Evolutionary conservation across 2,329 filamentous ascomycete genomes (phyloP).

Genomic region (Colletotrichum neosansevieriae): DNA sequence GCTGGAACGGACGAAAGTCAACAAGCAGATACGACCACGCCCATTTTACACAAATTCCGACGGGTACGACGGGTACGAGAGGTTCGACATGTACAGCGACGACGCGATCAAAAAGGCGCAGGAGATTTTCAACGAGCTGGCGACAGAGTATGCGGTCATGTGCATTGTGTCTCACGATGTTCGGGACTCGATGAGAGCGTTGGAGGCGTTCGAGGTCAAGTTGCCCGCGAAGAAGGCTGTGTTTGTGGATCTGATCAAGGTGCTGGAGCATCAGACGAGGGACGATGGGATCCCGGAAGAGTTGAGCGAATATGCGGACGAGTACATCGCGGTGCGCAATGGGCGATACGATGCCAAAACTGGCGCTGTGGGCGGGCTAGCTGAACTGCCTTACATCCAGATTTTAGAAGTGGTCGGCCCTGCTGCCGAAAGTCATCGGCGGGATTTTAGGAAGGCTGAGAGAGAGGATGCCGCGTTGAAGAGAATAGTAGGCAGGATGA

Average conservation of each 20-base stretch:
- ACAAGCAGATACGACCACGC: neutral
- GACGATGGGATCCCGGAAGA: constrained; percentile 2
- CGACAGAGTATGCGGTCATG: neutral
- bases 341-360: constrained; percentile 9
- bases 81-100: neutral
- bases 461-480: constrained; percentile 12
- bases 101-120: neutral
- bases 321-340: constrained; percentile 12
- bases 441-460: constrained; percentile 3
- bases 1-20: neutral
- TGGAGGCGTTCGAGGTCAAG: neutral
- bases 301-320: constrained; percentile 6
- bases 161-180: constrained; percentile 9
- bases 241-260: constrained; percentile 27
- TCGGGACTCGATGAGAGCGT: neutral
- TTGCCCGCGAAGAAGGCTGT: constrained; percentile 15
- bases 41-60: neutral
- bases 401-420: constrained; percentile 23
- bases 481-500: neutral
- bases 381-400: neutral
- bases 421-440: constrained; percentile 12
- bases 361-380: neutral
- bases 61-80: neutral
- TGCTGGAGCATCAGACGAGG: constrained; percentile 29
- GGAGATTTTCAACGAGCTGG: constrained; percentile 2